Evolutionary conservation across 75 land plant genomes (phyloP).

Genomic region (Pseudotsuga menziesii): DNA sequence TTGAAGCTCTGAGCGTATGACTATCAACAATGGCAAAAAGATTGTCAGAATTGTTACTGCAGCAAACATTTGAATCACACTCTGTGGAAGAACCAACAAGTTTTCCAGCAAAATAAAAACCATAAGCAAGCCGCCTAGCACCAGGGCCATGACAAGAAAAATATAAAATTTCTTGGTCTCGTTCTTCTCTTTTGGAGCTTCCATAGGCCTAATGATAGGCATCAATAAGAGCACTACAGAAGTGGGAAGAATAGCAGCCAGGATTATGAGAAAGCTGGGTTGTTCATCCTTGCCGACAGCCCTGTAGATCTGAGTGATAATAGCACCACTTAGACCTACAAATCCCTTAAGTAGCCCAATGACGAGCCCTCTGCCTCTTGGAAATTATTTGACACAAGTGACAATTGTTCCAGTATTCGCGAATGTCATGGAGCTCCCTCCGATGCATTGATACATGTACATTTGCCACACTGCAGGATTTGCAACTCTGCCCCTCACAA

Average conservation of each 20-base stretch:
- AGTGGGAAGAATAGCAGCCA: slow-evolving; percentile 25
- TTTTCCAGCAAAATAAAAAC: slow-evolving; percentile 27
- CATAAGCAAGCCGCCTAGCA: slow-evolving; percentile 28
- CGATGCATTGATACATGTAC: slow-evolving; percentile 28
- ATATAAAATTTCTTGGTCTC: slow-evolving; percentile 18
- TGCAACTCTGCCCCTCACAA: slow-evolving; percentile 22
- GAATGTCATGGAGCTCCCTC: slow-evolving; percentile 33
- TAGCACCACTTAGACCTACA: slow-evolving; percentile 40
- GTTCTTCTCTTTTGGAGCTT: not conserved
- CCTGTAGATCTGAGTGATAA: slow-evolving; percentile 29
- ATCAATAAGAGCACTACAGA: slow-evolving; percentile 19
- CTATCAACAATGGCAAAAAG: too few species aligned
- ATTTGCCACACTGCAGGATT: slow-evolving; percentile 34
- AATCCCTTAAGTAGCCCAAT: slow-evolving; percentile 42
- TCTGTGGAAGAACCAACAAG: not conserved
- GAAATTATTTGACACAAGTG: slow-evolving; percentile 34
- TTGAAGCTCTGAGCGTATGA: too few species aligned
- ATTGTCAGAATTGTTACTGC: too few species aligned
- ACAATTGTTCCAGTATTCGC: slow-evolving; percentile 32
- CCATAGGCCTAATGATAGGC: slow-evolving; percentile 17
- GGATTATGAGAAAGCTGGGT: slow-evolving; percentile 17
- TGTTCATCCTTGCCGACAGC: slow-evolving; percentile 6
- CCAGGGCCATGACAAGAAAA: slow-evolving; percentile 20
- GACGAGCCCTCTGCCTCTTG: slow-evolving; percentile 25
- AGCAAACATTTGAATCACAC: too few species aligned